Percentiles rank a stretch among this genome's conserved stretches.
Evolutionary conservation across 169 alveolate genomes (phyloP).

Genomic region (Besnoitia besnoiti): DNA sequence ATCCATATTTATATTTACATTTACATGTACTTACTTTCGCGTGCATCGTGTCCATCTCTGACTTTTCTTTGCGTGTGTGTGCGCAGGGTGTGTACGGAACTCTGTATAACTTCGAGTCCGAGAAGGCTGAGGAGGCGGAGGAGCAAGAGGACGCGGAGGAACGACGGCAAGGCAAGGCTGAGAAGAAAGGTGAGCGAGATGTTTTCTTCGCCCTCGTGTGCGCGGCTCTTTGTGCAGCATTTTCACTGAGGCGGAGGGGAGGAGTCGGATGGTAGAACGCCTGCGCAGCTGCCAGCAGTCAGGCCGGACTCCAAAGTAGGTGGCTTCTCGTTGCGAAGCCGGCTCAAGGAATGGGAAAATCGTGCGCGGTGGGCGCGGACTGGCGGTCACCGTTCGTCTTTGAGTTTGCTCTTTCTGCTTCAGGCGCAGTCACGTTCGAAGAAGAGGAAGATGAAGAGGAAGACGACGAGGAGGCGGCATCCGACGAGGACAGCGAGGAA

Average conservation of each 20-base stretch:
- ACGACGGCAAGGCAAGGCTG: neutral
- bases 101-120: neutral
- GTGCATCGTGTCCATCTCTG: too few relatives aligned
- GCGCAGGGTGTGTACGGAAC: constrained; percentile 18
- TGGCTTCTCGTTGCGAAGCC: too few relatives aligned
- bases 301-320: too few relatives aligned
- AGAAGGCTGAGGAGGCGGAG: neutral
- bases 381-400: too few relatives aligned
- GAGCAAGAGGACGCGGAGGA: neutral
- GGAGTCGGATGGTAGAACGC: too few relatives aligned
- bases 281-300: too few relatives aligned
- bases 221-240: too few relatives aligned
- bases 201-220: neutral
- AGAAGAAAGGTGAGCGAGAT: neutral
- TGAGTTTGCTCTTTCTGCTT: neutral
- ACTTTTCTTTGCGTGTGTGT: too few relatives aligned
- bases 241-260: too few relatives aligned
- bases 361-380: too few relatives aligned
- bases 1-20: too few relatives aligned
- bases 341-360: too few relatives aligned
- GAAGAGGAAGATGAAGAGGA: constrained; percentile 9
- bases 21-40: neutral
- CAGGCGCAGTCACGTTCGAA: constrained; percentile 10
- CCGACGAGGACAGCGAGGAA: neutral
- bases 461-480: neutral